Base-by-base conservation (phyloP, 2,329 filamentous ascomycete species). In the Leptographium lundbergii region DNA sequence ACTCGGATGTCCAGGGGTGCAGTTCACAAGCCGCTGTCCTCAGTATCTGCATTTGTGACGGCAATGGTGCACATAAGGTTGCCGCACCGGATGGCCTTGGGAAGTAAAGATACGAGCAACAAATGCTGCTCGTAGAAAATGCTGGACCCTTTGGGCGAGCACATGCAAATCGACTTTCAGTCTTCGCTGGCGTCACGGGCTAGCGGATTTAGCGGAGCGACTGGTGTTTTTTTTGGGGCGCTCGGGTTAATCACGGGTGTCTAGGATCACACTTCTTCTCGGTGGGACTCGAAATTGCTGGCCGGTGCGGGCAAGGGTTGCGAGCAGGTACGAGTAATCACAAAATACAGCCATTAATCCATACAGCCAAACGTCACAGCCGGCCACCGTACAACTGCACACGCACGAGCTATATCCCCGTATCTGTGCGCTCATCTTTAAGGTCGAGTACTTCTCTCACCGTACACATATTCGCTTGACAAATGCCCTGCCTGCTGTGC, bases 261-360 rank as follows among this genome's bases (percentile, higher is more conserved):
- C 50, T 55, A 45, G 51, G 52, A 58, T 36, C 51, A 36, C 25
- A 24, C 47, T 36, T 56, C 32, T 48, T 58, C 53, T 61, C 60
- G 60, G 60, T 57, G 54, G 50, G 59, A 61, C 60, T 60, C 32
- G 47, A 61, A 59, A 61, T 61, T 57, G 53, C 51, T 55, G 51
- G 45, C 32, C 45, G 56, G 48, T 22, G 24, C 34, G 39, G 39
- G 39, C 39, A 42, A 42, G 39, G 39, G 39, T 19, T 42, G 13
- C 14, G 39, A 42, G 39, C 39, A 42, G 17, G 39, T 19, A 42
- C 39, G 17, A 42, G 39, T 19, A 42, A 42, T 42, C 39, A 19
- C 39, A 42, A 42, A 19, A 42, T 6, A 42, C 39, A 42, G 39
- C 34, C 10, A 36, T 36, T 36, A 36, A 36, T 14, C 13, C 34